phyloP scores from a whole-genome alignment of 352 stramenopile genomes.

The Globisporangium emineosum region DNA sequence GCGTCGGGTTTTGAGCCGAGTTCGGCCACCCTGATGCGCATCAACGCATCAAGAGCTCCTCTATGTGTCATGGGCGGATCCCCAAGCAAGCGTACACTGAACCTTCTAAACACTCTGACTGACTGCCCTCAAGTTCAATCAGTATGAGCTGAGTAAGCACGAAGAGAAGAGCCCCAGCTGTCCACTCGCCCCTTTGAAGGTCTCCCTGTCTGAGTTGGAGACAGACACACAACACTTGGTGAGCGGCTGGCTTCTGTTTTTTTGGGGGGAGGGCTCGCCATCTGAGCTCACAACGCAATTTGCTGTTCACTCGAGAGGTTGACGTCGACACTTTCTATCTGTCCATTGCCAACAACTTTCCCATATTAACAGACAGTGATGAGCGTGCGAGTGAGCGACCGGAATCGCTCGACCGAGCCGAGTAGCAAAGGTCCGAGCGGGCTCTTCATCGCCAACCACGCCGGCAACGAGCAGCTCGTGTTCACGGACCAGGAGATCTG shows the following conservation, averaged over 20 bases:
- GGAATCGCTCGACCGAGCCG: slow-evolving; percentile 1
- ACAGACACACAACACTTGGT: not conserved
- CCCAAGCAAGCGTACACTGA: too few relatives aligned
- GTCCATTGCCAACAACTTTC: not conserved
- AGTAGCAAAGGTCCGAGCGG: slow-evolving; percentile 13
- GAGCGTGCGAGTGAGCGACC: slow-evolving; percentile 19
- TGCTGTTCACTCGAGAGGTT: not conserved
- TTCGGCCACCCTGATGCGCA: not conserved
- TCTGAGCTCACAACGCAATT: not conserved
- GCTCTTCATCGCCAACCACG: slow-evolving; percentile 3
- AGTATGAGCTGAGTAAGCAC: not conserved
- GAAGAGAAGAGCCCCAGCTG: not conserved
- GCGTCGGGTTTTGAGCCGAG: not conserved
- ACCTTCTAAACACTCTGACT: too few relatives aligned
- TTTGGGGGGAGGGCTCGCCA: not conserved
- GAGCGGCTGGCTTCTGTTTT: not conserved
- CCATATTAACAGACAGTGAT: slow-evolving; percentile 10
- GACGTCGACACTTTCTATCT: not conserved
- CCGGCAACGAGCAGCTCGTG: slow-evolving; percentile 26
- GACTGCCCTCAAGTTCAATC: too few relatives aligned
- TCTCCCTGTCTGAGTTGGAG: not conserved
- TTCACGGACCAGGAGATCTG: slow-evolving; percentile 57
- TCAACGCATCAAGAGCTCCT: slow-evolving; percentile 1
- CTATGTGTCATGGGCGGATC: not conserved
- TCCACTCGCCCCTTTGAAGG: too few relatives aligned